Evolutionary conservation across 305 asterid species (phyloP), one percentile per base, ranked within the genome.

Genomic region (Fraxinus xanthoxyloides): DNA sequence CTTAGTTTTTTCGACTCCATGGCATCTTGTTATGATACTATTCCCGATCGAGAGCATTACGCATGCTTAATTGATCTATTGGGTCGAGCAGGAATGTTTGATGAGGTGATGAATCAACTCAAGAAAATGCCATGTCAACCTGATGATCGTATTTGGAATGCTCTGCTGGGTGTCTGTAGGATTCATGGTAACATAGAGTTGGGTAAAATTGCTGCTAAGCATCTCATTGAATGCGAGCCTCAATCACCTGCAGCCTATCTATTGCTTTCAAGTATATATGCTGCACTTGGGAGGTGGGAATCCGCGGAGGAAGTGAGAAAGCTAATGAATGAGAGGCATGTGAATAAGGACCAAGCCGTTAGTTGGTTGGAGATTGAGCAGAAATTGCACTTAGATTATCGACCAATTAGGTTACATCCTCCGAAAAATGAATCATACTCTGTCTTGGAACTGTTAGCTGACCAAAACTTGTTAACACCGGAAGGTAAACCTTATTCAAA

Each of bases 311-410:
- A 88, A 82, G 87, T 92, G 84, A 84, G 92, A 63, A 85, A 83
- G 81, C 79, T 89, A 75, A 87, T 90, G 92, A 82, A 76, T 13
- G 80, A 78, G 85, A 84, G 84, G 80, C 24, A 72, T 32, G 77
- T 84, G 30, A 84, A 77, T 30, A 86, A 91, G 76, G 87, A 82
- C 54, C 67, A 63, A 76, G 90, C 88, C 7, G 63, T 87, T 85
- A 89, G 93, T 84, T 91, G 95, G 97, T 81, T 91, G 88, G 94
- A 90, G 76, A 79, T 89, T 69, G 92, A 93, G 72, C 79, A 79
- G 63, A 87, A 38, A 78, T 65, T 90, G 80, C 89, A 78, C 13
- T 84, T 87, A 34, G 83, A 75, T 82, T 77, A 67, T 75, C 51
- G 83, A 63, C 7, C 77, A 61, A 76, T 73, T 86, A 67, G 78